Evolutionary conservation across 371 early-diverging fungal species (phyloP).

Genomic region (Aphelidium insulamus): DNA sequence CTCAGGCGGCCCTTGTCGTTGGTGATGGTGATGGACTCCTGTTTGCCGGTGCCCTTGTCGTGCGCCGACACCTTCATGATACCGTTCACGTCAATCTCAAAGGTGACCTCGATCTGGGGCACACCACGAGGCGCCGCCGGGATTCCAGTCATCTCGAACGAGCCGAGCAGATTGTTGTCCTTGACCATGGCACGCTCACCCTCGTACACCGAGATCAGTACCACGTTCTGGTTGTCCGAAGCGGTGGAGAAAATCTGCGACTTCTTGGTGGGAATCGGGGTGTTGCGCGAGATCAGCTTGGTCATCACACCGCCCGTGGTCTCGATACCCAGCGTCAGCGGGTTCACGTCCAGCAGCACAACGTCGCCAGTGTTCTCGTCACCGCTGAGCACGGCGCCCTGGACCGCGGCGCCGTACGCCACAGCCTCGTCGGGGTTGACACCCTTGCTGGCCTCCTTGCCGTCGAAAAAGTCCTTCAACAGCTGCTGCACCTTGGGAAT

Average conservation of each 20-base stretch:
- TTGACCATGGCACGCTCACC: slow-evolving; percentile 91
- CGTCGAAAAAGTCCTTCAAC: slow-evolving; percentile 91
- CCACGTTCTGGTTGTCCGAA: slow-evolving; percentile 94
- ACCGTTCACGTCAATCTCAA: slow-evolving; percentile 95
- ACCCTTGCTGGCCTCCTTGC: slow-evolving; percentile 88
- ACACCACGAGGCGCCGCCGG: slow-evolving; percentile 92
- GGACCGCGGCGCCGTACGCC: slow-evolving; percentile 96
- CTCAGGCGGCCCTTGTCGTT: slow-evolving; percentile 95
- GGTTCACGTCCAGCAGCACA: slow-evolving; percentile 53
- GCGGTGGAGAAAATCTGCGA: slow-evolving; percentile 94
- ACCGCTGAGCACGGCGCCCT: slow-evolving; percentile 81
- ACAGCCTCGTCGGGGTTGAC: slow-evolving; percentile 98
- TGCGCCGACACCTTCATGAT: slow-evolving; percentile 89
- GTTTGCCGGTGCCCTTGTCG: slow-evolving; percentile 83
- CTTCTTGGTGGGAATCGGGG: slow-evolving; percentile 92
- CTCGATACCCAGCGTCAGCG: slow-evolving; percentile 62
- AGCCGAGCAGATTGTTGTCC: slow-evolving; percentile 90
- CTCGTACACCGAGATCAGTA: slow-evolving; percentile 92
- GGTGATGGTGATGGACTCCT: slow-evolving; percentile 92
- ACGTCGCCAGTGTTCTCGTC: slow-evolving; percentile 73
- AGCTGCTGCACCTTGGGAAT: slow-evolving; percentile 98
- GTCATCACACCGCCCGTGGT: slow-evolving; percentile 97
- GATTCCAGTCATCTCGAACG: slow-evolving; percentile 89
- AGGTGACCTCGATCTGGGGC: slow-evolving; percentile 94
- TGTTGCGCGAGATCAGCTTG: slow-evolving; percentile 86